phyloP scores from a whole-genome alignment of 2,329 filamentous ascomycete species.

The Mycosphaerella sp. region DNA sequence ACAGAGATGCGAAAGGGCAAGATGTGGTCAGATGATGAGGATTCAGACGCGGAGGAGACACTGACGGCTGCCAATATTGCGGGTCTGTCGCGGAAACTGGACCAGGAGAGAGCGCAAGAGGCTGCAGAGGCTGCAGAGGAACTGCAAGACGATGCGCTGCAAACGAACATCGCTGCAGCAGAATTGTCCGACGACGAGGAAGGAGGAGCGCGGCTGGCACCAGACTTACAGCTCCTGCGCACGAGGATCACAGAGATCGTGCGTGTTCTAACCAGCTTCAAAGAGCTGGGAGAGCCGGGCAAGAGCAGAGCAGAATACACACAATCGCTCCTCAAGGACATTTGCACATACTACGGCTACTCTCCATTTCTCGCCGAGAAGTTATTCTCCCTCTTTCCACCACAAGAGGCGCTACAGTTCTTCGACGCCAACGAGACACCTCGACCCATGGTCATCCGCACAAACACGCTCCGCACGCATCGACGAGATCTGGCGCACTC shows the following conservation, averaged over 20 bases:
- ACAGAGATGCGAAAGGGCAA: constrained; percentile 45
- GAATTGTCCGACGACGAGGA: constrained; percentile 58
- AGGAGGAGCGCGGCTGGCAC: constrained; percentile 61
- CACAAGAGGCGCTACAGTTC: constrained; percentile 91
- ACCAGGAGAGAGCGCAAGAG: constrained; percentile 68
- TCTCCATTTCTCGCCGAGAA: constrained; percentile 93
- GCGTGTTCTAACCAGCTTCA: constrained; percentile 82
- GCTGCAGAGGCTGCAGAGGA: constrained; percentile 79
- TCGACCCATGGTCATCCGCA: constrained; percentile 89
- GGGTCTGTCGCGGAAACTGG: constrained; percentile 78
- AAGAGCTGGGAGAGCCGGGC: constrained; percentile 69
- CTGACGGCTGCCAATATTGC: constrained; percentile 95
- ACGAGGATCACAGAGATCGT: constrained; percentile 89
- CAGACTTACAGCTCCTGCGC: constrained; percentile 82
- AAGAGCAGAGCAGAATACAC: constrained; percentile 85
- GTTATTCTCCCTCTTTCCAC: constrained; percentile 84
- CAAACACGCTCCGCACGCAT: constrained; percentile 81
- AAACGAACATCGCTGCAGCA: constrained; percentile 83
- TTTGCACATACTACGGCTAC: constrained; percentile 96
- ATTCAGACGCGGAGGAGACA: constrained; percentile 80
- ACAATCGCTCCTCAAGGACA: constrained; percentile 76
- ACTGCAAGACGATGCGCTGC: constrained; percentile 73
- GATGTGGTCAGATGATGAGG: constrained; percentile 93
- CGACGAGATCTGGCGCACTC: constrained; percentile 79
- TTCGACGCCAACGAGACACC: constrained; percentile 98